phyloP scores from a whole-genome alignment of 306 rosid genomes.

The Acacia melanoxylon region DNA sequence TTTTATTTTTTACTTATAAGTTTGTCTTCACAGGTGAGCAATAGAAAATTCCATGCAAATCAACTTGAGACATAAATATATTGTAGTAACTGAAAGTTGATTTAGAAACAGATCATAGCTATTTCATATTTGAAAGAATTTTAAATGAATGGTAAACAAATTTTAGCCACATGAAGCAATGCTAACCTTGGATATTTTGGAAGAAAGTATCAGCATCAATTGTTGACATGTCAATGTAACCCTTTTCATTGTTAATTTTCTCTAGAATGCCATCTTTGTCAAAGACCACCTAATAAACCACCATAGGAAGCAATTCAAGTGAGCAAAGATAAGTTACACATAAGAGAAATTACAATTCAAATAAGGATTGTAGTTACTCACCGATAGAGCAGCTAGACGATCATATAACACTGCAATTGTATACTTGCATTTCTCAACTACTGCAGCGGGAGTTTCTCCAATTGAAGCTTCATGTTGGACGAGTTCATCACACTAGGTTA shows the following conservation, averaged over 20 bases:
- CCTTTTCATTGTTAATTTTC: conserved; percentile 58
- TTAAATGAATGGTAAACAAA: conserved; percentile 1
- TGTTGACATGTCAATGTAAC: conserved; percentile 84
- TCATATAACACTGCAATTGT: conserved; percentile 81
- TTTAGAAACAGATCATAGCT: neutral
- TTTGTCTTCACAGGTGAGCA: neutral
- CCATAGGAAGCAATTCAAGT: conserved; percentile 16
- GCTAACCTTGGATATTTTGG: conserved; percentile 73
- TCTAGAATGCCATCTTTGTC: conserved; percentile 75
- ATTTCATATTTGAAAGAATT: neutral
- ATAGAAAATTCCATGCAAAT: conserved; percentile 2
- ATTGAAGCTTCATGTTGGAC: conserved; percentile 69
- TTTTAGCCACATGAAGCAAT: neutral
- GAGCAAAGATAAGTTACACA: neutral
- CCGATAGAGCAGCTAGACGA: conserved; percentile 78
- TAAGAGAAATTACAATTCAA: neutral
- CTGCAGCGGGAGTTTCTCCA: conserved; percentile 77
- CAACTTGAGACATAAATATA: neutral
- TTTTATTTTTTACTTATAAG: neutral
- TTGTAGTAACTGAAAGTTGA: conserved; percentile 11
- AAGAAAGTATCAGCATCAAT: conserved; percentile 72
- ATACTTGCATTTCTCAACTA: conserved; percentile 72
- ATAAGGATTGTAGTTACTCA: conserved; percentile 29
- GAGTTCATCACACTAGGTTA: conserved; percentile 65
- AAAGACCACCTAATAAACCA: conserved; percentile 58